Evolutionary conservation across 495 filamentous ascomycete species (phyloP).

Genomic region (Lepidopterella palustris): DNA sequence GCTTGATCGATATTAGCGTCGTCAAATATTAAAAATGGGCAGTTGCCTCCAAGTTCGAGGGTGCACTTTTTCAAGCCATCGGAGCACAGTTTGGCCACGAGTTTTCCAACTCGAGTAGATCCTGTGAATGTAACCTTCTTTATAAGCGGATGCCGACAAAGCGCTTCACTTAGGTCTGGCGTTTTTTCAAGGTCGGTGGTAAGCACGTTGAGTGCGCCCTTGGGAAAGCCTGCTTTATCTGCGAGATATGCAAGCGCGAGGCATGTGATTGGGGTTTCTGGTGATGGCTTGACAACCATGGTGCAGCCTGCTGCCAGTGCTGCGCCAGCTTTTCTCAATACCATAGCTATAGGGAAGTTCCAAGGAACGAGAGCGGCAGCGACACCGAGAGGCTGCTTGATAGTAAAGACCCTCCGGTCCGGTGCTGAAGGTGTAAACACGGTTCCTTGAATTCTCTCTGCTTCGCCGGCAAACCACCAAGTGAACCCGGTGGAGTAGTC

Average conservation of each 20-base stretch:
- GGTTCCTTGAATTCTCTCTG: constrained; percentile 60
- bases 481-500: constrained; percentile 44
- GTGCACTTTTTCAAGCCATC: constrained; percentile 41
- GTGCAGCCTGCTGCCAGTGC: constrained; percentile 63
- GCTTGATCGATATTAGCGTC: constrained; percentile 40
- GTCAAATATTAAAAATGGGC: constrained; percentile 40
- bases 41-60: constrained; percentile 41
- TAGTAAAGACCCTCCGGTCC: constrained; percentile 58
- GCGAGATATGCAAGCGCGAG: constrained; percentile 40
- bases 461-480: constrained; percentile 54
- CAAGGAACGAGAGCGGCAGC: constrained; percentile 60
- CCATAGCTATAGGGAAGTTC: constrained; percentile 53
- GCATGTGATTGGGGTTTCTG: constrained; percentile 38
- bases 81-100: constrained; percentile 36
- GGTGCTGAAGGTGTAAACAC: constrained; percentile 50
- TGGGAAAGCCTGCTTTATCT: constrained; percentile 37
- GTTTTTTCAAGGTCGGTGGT: constrained; percentile 39
- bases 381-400: constrained; percentile 65
- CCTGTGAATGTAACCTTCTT: constrained; percentile 43
- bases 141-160: constrained; percentile 35
- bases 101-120: constrained; percentile 37
- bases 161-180: constrained; percentile 36
- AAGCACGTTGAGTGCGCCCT: constrained; percentile 36
- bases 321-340: constrained; percentile 61
- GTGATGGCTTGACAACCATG: constrained; percentile 41